Conservation (phyloP, 371 early-diverging fungal genomes). For the Rhizomucor pusillus region DNA sequence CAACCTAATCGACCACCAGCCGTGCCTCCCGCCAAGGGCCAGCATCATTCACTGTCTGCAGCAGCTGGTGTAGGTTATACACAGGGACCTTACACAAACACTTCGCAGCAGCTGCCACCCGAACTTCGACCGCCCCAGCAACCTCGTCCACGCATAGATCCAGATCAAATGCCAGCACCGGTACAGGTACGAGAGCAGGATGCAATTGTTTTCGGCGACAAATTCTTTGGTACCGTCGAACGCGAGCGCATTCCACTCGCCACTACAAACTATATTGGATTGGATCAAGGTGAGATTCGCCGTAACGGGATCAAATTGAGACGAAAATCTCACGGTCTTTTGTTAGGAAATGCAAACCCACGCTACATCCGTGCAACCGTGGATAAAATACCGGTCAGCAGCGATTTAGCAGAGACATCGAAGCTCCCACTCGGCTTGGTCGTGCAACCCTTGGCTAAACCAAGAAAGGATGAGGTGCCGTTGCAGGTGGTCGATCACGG, state of each 20-base stretch:
- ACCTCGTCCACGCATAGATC: slow-evolving; percentile 80
- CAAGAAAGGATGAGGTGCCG: slow-evolving; percentile 71
- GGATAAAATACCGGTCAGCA: slow-evolving; percentile 83
- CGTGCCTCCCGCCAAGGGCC: slow-evolving; percentile 6
- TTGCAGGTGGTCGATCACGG: slow-evolving; percentile 90
- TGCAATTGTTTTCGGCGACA: slow-evolving; percentile 65
- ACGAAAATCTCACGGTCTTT: neutral
- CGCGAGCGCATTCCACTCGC: slow-evolving; percentile 77
- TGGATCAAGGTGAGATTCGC: slow-evolving; percentile 75
- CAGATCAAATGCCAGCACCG: slow-evolving; percentile 94
- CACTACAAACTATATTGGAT: slow-evolving; percentile 78
- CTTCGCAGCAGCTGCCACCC: slow-evolving; percentile 37
- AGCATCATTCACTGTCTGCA: slow-evolving; percentile 14
- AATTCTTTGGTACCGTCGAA: slow-evolving; percentile 74
- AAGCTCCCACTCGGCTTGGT: slow-evolving; percentile 88
- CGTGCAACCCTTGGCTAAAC: slow-evolving; percentile 89
- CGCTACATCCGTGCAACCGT: slow-evolving; percentile 89
- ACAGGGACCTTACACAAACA: slow-evolving; percentile 33
- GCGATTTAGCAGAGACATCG: slow-evolving; percentile 77
- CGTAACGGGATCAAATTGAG: neutral
- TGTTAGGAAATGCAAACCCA: slow-evolving; percentile 85
- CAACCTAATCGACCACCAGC: slow-evolving; percentile 5
- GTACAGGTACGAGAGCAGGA: slow-evolving; percentile 85
- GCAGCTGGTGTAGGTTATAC: slow-evolving; percentile 34
- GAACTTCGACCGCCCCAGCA: slow-evolving; percentile 40